Base-by-base conservation (phyloP, 306 rosid genomes). In the Castanea sativa region DNA sequence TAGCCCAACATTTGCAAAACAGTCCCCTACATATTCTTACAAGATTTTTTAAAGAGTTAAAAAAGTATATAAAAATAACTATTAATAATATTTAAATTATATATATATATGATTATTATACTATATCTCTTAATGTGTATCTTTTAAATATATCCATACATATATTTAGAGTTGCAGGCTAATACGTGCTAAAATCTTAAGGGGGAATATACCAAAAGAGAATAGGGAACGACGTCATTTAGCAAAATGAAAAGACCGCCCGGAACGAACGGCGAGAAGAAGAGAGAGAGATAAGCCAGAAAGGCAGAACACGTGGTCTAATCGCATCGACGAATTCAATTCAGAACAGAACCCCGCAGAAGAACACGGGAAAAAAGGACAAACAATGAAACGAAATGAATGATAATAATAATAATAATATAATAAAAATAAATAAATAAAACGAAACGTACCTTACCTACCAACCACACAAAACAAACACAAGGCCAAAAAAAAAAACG, bases 401-500 rank as follows among this genome's bases (percentile, higher is more conserved):
- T 45, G 9, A 8, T 43, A 43, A 67, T 60, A 53, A 1, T 19
- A 25, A 1, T 35, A 35, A 65, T 51, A 52, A 0, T 12, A 27
- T 6, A 12, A 56, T 16, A 35, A 55, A 30, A 27, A 2, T 6
- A 0, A 0, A 21, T 20, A 1, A 38, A 38, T 2, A 0, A 38
- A 7, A 38, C 45, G 45, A 38, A 38, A 38, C 11, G 10, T 38
- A 7, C 45, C 2, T 38, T 2, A 20, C 43, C 43, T 4, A 29
- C 6, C 57, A 5, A n/a, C 20, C 69, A 13, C 30, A 43, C 11
- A 38, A 38, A 38, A 43, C 11, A 38, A 38, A 38, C 10, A 38
- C 45, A 38, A 8, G 7, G 45, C 11, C 45, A 7, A 38, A 6
- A 6, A 35, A 35, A 6, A 1, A 35, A 96, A 91, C 97, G 87